Conservation (phyloP, 257 asterid genomes). For the Salvia miltiorrhiza region DNA sequence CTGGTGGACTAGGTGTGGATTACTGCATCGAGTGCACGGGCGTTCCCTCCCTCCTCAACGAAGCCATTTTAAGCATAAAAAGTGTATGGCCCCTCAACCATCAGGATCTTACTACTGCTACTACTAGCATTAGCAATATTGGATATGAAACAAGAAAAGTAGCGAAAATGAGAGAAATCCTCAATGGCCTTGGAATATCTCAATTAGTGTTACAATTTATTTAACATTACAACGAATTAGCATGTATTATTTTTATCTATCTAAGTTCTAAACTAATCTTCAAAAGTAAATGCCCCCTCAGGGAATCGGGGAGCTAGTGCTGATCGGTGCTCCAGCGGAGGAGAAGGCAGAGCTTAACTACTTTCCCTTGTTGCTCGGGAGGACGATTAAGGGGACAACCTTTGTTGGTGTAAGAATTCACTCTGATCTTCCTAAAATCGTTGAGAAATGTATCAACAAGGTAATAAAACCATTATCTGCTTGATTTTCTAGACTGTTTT, state of each 20-base stretch:
- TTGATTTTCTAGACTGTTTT: too few species aligned
- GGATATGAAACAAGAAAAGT: too few species aligned
- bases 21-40: slow-evolving; percentile 70
- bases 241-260: too few species aligned
- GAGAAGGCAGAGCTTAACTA: slow-evolving; percentile 44
- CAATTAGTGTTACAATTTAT: too few species aligned
- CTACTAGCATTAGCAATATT: background rate
- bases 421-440: slow-evolving; percentile 52
- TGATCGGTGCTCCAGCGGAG: background rate
- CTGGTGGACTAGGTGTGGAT: slow-evolving; percentile 73
- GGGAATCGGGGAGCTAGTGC: slow-evolving; percentile 43
- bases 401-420: slow-evolving; percentile 62
- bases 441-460: slow-evolving; percentile 63
- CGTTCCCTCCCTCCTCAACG: slow-evolving; percentile 53
- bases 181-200: too few species aligned
- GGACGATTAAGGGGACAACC: slow-evolving; percentile 51
- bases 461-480: slow-evolving; percentile 23
- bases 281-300: background rate
- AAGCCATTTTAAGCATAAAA: slow-evolving; percentile 69
- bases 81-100: slow-evolving; percentile 38
- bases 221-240: background rate
- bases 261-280: slow-evolving; percentile 4
- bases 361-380: slow-evolving; percentile 52
- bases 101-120: background rate
- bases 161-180: background rate